Percentiles rank a stretch among this genome's conserved stretches.
Conservation (phyloP, 768 basidiomycete genomes). For the Rossbeevera mucosa region DNA sequence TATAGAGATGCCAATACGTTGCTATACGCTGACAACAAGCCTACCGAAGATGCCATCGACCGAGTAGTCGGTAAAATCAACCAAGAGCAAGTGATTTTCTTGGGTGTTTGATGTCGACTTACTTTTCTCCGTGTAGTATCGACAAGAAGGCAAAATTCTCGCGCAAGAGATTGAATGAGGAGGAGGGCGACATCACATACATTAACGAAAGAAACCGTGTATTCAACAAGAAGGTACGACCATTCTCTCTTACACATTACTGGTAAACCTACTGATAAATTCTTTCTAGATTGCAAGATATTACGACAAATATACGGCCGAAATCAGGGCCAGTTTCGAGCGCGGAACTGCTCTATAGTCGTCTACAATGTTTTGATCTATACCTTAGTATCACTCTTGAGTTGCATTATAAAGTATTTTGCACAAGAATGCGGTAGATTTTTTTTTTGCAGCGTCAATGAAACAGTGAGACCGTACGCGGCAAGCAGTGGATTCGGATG, state of each 20-base stretch:
- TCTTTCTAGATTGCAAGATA: conserved; percentile 75
- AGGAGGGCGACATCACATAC: conserved; percentile 95
- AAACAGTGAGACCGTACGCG: neutral
- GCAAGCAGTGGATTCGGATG: neutral
- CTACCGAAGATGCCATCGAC: conserved; percentile 93
- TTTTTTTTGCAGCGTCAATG: too few relatives aligned
- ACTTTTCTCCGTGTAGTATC: conserved; percentile 44
- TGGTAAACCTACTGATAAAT: neutral
- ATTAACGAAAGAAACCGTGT: conserved; percentile 98
- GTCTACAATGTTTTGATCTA: conserved; percentile 1
- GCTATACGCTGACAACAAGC: conserved; percentile 93
- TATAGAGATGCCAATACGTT: conserved; percentile 93
- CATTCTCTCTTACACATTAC: neutral
- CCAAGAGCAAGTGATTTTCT: conserved; percentile 63
- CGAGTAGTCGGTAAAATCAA: conserved; percentile 89
- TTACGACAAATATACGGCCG: conserved; percentile 95
- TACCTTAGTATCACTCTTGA: conserved; percentile 11
- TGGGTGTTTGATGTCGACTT: neutral
- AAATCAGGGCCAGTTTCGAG: conserved; percentile 97
- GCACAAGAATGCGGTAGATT: conserved; percentile 2
- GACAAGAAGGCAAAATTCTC: conserved; percentile 90
- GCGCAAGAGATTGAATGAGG: conserved; percentile 84
- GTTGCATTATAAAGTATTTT: conserved; percentile 5
- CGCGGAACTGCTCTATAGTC: conserved; percentile 84
- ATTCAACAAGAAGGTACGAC: conserved; percentile 89